Evolutionary conservation across 371 early-diverging fungal genomes (phyloP), one percentile per base, ranked within the genome.

Genomic region (Syncephalastrum monosporum): DNA sequence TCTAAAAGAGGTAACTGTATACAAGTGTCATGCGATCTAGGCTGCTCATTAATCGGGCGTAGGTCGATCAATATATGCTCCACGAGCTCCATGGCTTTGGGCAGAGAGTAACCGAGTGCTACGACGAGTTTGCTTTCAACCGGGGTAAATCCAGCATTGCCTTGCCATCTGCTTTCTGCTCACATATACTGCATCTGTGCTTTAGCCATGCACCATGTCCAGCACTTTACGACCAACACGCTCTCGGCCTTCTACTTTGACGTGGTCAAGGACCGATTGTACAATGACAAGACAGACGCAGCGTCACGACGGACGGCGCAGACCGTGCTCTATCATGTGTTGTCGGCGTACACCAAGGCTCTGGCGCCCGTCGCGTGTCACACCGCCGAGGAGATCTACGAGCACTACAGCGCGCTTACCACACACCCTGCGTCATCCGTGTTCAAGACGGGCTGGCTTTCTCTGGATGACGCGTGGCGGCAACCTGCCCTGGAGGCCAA

Each of bases 191-290:
- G 38, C 10, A 10, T 33, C 38, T 33, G 3, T n/a, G 44, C 15
- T 50, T 5, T 70, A 81, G 88, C 76, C 15, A 78, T 82, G 19
- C 85, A 85, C 53, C 74, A 79, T 45, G 71, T 92, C 16, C 85
- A 83, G 60, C 76, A 82, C 55, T 91, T 93, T 52, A 84, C 87
- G 23, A 88, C 83, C 58, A 77, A 75, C 3, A 66, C 76, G 2
- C 72, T 92, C 5, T 93, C 94, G 1, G 82, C 91, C 0, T 87
- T 91, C 53, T 94, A 94, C 66, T 86, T 93, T 74, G 94, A 93
- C 55, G 72, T 86, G 7, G 77, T 89, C 68, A 94, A 94, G 75
- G 94, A 94, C 61, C 77, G 90, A 47, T 70, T 94, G 10, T 94
- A 94, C 49, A 85, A 88, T 21, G 84, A 87, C 42, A 38, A 63